Base-by-base conservation (phyloP, 108 stramenopile genomes). In the Nitzschia putrida region DNA sequence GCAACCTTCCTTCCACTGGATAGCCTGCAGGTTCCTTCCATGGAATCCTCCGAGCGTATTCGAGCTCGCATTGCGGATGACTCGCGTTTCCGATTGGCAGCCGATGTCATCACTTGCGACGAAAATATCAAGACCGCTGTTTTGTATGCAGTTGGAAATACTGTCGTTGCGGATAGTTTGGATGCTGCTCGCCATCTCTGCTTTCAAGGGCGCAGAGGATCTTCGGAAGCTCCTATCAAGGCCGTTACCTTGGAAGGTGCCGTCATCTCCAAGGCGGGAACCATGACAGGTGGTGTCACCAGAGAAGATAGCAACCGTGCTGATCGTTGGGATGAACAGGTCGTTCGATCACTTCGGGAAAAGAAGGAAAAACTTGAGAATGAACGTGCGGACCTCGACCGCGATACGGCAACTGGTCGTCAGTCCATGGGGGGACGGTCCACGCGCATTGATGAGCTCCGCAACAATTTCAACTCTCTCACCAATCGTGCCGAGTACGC, bases 1-100 rank as follows among this genome's bases (percentile, higher is more conserved):
- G 93, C 95, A n/a, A 93, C 88, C 37, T 99, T 99, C 64, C 80
- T 99, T 52, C 98, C 98, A 8, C 73, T 99, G 50, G 97, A 98
- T 59, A 75, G 80, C 42, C 75, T 99, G 43, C 85, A 94, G 73
- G 79, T 80, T 24, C 89, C 91, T 16, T 75, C 80, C 38, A 70
- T 78, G 8, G 90, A 88, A 58, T 86, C 91, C 38, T 75, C 85
- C 8, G 96, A 97, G 71, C 84, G 93, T 3, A 82, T 97, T 53
- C 93, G 97, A 25, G 80, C 89, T n/a, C 87, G 92, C 61, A 54
- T 84, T 16, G 94, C 92, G 8, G 55, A 84, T 24, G 88, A 90
- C 64, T 65, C 76, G 11, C 83, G 90, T 16, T 97, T 76, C 83
- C 81, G 95, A 14, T 82, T 97, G 56, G 91, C 85, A 24, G 82